Evolutionary conservation across 106 monocot genomes (phyloP), one percentile per base, ranked within the genome.

Genomic region (Acanthochlamys bracteata): DNA sequence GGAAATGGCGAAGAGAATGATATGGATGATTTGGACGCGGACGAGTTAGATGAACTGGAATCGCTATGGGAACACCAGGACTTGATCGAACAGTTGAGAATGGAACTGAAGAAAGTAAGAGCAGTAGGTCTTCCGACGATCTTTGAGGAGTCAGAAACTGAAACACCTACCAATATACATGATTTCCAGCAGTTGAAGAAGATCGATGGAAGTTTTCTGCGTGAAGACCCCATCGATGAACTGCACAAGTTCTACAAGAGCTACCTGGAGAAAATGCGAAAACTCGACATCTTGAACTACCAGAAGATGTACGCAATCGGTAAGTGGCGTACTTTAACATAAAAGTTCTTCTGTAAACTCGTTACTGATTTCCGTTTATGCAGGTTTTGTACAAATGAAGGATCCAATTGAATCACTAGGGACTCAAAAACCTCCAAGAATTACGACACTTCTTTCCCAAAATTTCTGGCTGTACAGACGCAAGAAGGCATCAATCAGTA

Each of bases 241-340:
- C 58, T 91, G 64, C 86, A 81, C 53, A 83, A 72, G 69, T 77
- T 91, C 68, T 83, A 91, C 76, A 91, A 83, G 66, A 72, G 84
- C 71, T 96, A 96, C 42, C 68, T 77, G 40, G 88, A 85, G 57
- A 79, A 80, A 59, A 91, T 96, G 96, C 82, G 85, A 67, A 96
- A 85, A 70, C 60, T 91, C 20, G 91, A 96, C 69, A 81, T 88
- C 40, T 70, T 88, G 70, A 85, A 82, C 56, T 80, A 88, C 68
- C 96, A 96, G 65, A 96, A 96, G 76, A 82, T 96, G 82, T 84
- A 88, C 81, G 88, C 96, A 42, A 77, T 90, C 15, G 85, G 96
- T 96, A 64, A 76, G 87, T 68, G n/a, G n/a, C n/a, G n/a, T n/a
- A n/a, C n/a, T n/a, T n/a, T n/a, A n/a, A n/a, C n/a, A n/a, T n/a